Conservation (phyloP, 257 asterid genomes). For the Nicotiana attenuata region DNA sequence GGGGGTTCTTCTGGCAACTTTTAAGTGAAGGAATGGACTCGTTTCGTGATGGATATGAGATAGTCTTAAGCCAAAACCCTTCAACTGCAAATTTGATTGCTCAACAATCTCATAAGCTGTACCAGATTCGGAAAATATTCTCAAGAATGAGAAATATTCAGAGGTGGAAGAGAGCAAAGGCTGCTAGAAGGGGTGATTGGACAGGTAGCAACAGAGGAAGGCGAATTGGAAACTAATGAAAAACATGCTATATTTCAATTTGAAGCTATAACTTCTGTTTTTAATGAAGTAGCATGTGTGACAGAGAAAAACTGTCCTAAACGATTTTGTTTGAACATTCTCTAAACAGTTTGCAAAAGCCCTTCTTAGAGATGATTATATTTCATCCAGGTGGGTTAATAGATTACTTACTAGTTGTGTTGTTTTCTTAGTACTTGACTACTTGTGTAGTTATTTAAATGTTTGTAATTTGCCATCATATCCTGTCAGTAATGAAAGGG, state of each 20-base stretch:
- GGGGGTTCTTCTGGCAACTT: constrained; percentile 95
- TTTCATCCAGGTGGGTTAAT: constrained; percentile 8
- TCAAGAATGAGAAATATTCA: constrained; percentile 37
- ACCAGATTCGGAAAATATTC: constrained; percentile 45
- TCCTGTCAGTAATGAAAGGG: neutral
- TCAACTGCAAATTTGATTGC: constrained; percentile 64
- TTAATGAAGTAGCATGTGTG: neutral
- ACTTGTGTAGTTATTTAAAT: neutral
- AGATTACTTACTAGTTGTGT: neutral
- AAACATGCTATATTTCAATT: neutral
- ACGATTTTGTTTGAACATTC: neutral
- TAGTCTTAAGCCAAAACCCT: constrained; percentile 48
- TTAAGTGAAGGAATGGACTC: constrained; percentile 59
- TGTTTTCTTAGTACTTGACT: neutral
- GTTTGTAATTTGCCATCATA: neutral
- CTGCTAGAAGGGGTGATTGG: constrained; percentile 28
- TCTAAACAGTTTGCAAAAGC: neutral
- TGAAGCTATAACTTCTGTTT: too few relatives aligned
- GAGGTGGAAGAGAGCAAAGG: constrained; percentile 42
- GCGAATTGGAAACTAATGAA: constrained; percentile 34
- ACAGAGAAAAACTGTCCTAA: neutral
- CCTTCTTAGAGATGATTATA: constrained; percentile 6
- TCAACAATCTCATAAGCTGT: constrained; percentile 53
- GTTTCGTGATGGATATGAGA: constrained; percentile 70
- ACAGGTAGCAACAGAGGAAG: constrained; percentile 25